A percentile compares a stretch with the other conserved stretches of the same genome.
phyloP scores from a whole-genome alignment of 2,329 filamentous ascomycete species.

The Moelleriella libera region DNA sequence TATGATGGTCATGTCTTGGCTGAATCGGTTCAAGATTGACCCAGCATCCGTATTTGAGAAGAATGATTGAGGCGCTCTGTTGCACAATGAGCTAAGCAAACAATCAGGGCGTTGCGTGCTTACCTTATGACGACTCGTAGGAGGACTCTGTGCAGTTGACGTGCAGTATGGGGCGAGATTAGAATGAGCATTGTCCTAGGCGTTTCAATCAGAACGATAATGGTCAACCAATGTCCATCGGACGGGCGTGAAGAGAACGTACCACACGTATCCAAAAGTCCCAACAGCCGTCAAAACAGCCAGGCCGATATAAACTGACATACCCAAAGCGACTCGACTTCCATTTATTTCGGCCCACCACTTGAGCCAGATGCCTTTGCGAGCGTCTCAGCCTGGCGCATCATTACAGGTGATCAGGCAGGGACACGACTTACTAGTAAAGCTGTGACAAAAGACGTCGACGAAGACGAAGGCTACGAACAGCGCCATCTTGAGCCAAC shows the following conservation, averaged over 20 bases:
- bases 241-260: neutral
- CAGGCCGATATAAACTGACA: slow-evolving; percentile 6
- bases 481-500: slow-evolving; percentile 3
- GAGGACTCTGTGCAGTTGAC: slow-evolving; percentile 4
- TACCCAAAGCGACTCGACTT: slow-evolving; percentile 6
- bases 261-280: slow-evolving; percentile 5
- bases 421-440: slow-evolving; percentile 3
- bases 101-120: no score
- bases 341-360: slow-evolving; percentile 14
- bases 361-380: slow-evolving; percentile 14
- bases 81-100: no score
- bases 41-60: slow-evolving; percentile 10
- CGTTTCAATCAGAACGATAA: no score
- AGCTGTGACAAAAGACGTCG: slow-evolving; percentile 4
- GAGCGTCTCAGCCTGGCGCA: neutral
- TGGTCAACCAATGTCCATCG: no score
- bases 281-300: slow-evolving; percentile 3
- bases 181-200: slow-evolving; percentile 4
- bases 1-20: slow-evolving; percentile 7
- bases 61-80: slow-evolving; percentile 5
- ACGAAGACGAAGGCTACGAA: slow-evolving; percentile 4
- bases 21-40: slow-evolving; percentile 10
- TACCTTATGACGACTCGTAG: slow-evolving; percentile 5
- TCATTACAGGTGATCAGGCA: neutral
- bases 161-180: slow-evolving; percentile 5